phyloP scores from a whole-genome alignment of 225 moss, liverwort and hornwort species.

The Polytrichum commune region DNA sequence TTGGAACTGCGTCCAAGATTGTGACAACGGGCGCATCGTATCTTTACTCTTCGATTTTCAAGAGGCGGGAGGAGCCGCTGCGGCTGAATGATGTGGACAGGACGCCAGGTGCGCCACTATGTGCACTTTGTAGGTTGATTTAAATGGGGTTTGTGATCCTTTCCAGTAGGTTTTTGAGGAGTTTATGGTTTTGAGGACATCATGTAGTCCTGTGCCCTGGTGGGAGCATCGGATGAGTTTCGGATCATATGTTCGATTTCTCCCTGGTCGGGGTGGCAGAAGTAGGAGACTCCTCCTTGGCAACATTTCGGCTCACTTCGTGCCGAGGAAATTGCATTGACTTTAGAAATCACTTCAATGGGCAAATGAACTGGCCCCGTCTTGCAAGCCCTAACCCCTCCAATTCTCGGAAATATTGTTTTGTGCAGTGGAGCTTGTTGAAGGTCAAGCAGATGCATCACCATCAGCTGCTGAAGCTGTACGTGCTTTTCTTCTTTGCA shows the following conservation, averaged over 20 bases:
- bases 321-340: no score
- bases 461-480: constrained; percentile 79
- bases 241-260: no score
- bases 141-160: background rate
- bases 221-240: no score
- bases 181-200: background rate
- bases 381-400: background rate
- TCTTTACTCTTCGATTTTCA: constrained; percentile 82
- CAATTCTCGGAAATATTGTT: constrained; percentile 1
- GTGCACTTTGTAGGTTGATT: constrained; percentile 1
- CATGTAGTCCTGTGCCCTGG: background rate
- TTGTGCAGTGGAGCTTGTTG: constrained; percentile 50
- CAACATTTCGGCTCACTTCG: no score
- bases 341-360: constrained; percentile 7
- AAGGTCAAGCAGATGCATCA: constrained; percentile 51
- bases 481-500: constrained; percentile 18
- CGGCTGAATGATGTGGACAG: constrained; percentile 49
- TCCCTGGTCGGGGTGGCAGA: no score
- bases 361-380: constrained; percentile 24
- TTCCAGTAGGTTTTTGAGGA: constrained; percentile 5
- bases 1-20: constrained; percentile 81
- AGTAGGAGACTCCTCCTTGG: no score
- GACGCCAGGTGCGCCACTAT: constrained; percentile 31
- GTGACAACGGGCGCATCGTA: constrained; percentile 69
- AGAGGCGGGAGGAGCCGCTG: constrained; percentile 57